A percentile compares a stretch with the other conserved stretches of the same genome.
Evolutionary conservation across 768 basidiomycete genomes (phyloP).

Genomic region (Trametes cingulata): DNA sequence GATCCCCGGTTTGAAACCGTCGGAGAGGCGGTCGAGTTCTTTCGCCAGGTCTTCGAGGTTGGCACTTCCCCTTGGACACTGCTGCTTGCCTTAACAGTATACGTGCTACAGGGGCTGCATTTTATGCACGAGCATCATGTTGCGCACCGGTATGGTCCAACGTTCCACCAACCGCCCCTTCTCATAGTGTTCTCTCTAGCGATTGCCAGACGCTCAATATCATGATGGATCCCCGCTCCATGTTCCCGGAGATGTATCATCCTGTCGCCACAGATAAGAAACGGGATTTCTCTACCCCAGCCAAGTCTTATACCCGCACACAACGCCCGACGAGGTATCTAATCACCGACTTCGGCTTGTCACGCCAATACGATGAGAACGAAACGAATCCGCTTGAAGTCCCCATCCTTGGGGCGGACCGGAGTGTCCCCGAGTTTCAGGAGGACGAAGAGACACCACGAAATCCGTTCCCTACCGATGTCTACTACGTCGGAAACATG

Average conservation of each 20-base stretch:
- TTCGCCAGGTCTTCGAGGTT: constrained; percentile 39
- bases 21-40: constrained; percentile 38
- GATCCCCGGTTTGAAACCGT: constrained; percentile 36
- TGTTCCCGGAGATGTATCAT: constrained; percentile 26
- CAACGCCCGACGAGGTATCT: constrained; percentile 29
- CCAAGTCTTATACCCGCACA: constrained; percentile 23
- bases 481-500: constrained; percentile 25
- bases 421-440: constrained; percentile 26
- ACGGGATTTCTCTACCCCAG: constrained; percentile 3
- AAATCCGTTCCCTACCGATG: constrained; percentile 28
- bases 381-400: constrained; percentile 27
- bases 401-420: constrained; percentile 19
- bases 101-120: constrained; percentile 31
- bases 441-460: constrained; percentile 1
- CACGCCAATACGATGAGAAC: constrained; percentile 29
- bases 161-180: neutral
- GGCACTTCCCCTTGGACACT: neutral
- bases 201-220: constrained; percentile 21
- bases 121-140: constrained; percentile 41
- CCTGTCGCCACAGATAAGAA: neutral
- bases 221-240: constrained; percentile 22
- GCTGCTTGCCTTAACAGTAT: neutral
- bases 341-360: constrained; percentile 29
- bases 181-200: neutral
- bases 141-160: constrained; percentile 41